Evolutionary conservation across 140 eudicot genomes (phyloP).

Genomic region (Cichorium intybus): DNA sequence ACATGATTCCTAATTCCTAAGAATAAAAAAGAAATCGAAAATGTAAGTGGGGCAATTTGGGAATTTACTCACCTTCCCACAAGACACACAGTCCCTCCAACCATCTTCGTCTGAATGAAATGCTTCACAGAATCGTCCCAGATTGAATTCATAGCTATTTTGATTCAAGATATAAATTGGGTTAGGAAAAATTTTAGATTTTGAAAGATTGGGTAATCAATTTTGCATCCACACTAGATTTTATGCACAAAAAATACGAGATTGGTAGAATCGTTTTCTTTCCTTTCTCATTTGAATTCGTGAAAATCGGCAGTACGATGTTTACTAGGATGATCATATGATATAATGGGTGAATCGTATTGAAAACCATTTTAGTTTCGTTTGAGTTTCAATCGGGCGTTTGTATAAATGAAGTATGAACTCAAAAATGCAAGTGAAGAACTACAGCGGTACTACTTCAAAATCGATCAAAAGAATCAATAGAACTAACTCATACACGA

Average conservation of each 20-base stretch:
- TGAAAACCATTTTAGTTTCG: not conserved
- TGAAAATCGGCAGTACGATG: not conserved
- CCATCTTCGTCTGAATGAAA: slow-evolving; percentile 62
- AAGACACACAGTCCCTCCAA: slow-evolving; percentile 70
- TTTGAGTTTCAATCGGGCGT: not conserved
- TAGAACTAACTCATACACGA: not conserved
- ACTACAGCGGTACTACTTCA: not conserved
- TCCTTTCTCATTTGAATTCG: not conserved
- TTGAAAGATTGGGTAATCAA: not conserved
- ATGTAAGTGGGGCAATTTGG: not conserved
- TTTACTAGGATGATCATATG: not conserved
- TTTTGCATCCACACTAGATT: not conserved
- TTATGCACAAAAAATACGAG: not conserved
- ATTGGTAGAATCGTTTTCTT: not conserved
- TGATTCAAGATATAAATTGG: not conserved
- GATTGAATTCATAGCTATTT: not conserved
- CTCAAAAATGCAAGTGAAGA: not conserved
- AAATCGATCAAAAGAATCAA: not conserved
- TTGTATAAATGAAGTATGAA: not conserved
- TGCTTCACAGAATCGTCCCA: slow-evolving; percentile 52
- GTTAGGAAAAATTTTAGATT: not conserved
- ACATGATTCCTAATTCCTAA: not conserved
- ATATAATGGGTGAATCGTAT: not conserved
- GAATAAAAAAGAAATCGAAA: not conserved
- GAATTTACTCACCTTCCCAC: slow-evolving; percentile 41